These are phyloP conservation scores for Voacanga thouarsii DNA, from an alignment of 257 asterid genomes.

Conservation along the genomic window DNA sequence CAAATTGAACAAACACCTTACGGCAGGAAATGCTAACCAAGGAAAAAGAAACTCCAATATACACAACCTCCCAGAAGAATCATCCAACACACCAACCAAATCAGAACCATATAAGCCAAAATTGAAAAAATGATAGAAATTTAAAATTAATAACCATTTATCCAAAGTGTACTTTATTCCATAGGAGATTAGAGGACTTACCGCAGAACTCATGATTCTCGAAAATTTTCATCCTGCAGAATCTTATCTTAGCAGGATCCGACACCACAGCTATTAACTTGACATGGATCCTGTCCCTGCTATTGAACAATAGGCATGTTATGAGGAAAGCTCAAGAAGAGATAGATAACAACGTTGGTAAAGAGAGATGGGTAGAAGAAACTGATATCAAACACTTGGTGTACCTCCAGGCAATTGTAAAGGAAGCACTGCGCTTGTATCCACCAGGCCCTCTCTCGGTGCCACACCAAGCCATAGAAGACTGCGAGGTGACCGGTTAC, in stretches of 20 bases:
- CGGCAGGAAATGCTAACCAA: neutral
- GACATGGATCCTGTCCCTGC: conserved; percentile 44
- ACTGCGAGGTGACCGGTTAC: conserved; percentile 39
- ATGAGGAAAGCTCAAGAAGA: conserved; percentile 45
- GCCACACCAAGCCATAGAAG: conserved; percentile 39
- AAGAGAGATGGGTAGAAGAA: conserved; percentile 47
- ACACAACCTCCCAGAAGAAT: neutral
- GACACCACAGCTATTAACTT: conserved; percentile 47
- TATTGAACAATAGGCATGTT: conserved; percentile 33
- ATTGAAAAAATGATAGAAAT: neutral
- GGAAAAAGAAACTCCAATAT: neutral
- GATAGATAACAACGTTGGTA: conserved; percentile 39
- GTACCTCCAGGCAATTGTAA: conserved; percentile 50
- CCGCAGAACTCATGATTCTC: neutral
- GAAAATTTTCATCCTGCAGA: conserved; percentile 25
- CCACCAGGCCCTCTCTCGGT: conserved; percentile 46
- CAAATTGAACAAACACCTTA: neutral
- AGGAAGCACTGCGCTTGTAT: conserved; percentile 47
- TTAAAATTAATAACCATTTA: too few relatives aligned
- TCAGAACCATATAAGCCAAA: neutral
- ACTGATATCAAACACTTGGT: conserved; percentile 40
- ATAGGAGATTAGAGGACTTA: neutral
- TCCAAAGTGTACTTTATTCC: neutral
- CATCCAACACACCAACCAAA: neutral
- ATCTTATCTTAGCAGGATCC: conserved; percentile 50